These are phyloP conservation scores for Cucumis sativus DNA, from an alignment of 306 rosid species.

Conservation along the genomic window DNA sequence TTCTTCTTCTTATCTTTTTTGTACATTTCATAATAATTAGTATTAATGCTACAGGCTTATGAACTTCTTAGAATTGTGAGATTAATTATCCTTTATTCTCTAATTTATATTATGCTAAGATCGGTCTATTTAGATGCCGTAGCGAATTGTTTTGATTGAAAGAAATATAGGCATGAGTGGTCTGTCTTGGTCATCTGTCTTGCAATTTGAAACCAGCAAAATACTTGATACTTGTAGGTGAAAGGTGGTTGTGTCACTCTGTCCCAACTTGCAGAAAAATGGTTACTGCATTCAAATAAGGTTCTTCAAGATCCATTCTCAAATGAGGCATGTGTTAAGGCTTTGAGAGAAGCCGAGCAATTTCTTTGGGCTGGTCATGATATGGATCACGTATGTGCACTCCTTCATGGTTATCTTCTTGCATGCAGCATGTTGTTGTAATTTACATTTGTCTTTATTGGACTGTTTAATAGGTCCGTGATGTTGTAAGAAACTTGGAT, in stretches of 20 bases:
- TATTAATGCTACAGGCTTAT: not conserved
- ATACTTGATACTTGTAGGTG: slow-evolving; percentile 40
- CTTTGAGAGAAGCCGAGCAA: slow-evolving; percentile 75
- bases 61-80: not conserved
- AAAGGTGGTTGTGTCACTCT: slow-evolving; percentile 49
- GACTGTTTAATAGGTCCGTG: slow-evolving; percentile 56
- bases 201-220: slow-evolving; percentile 13
- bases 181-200: not conserved
- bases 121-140: not conserved
- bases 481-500: slow-evolving; percentile 43
- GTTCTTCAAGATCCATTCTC: slow-evolving; percentile 45
- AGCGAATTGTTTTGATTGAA: not conserved
- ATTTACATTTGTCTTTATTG: slow-evolving; percentile 11
- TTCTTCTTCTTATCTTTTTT: too few species aligned
- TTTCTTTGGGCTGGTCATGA: slow-evolving; percentile 97
- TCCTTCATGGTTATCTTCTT: slow-evolving; percentile 3
- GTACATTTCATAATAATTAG: not conserved
- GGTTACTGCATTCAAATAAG: slow-evolving; percentile 48
- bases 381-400: slow-evolving; percentile 71
- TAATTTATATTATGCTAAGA: not conserved
- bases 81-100: not conserved
- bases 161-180: too few species aligned
- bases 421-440: slow-evolving; percentile 4
- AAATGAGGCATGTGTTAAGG: slow-evolving; percentile 41
- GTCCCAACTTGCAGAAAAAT: slow-evolving; percentile 54